A percentile compares a stretch with the other conserved stretches of the same genome.
Conservation (phyloP, 495 filamentous ascomycete species). For the Tetracladium setigerum region DNA sequence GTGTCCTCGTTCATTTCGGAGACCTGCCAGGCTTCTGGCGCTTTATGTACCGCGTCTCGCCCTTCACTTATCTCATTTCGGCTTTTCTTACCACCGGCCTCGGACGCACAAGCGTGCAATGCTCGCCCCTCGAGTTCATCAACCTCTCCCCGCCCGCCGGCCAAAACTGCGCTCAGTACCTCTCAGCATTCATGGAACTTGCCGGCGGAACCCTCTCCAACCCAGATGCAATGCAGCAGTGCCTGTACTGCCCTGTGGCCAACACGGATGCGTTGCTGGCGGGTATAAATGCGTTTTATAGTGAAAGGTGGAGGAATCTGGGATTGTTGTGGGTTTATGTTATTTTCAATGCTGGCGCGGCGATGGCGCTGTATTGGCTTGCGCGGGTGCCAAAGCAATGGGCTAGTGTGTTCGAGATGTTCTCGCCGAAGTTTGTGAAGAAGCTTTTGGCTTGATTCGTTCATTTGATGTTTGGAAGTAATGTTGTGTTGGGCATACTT, state of each 20-base stretch:
- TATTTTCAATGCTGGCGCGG: slow-evolving; percentile 61
- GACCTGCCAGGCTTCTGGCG: slow-evolving; percentile 68
- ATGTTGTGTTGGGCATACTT: too few species aligned
- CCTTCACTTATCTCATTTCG: slow-evolving; percentile 54
- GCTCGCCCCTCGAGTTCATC: slow-evolving; percentile 51
- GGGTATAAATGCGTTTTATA: slow-evolving; percentile 36
- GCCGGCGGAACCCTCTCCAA: slow-evolving; percentile 45
- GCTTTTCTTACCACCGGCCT: slow-evolving; percentile 39
- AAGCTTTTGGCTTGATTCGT: too few species aligned
- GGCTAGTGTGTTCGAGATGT: too few species aligned
- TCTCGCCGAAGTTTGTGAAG: too few species aligned
- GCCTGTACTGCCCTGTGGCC: slow-evolving; percentile 49
- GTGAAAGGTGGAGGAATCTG: slow-evolving; percentile 68
- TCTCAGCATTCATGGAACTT: slow-evolving; percentile 33
- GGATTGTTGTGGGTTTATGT: slow-evolving; percentile 70
- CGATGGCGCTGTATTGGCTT: slow-evolving; percentile 69
- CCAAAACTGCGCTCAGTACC: slow-evolving; percentile 49
- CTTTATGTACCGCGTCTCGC: slow-evolving; percentile 73
- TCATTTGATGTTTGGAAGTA: too few species aligned
- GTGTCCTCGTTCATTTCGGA: slow-evolving; percentile 55
- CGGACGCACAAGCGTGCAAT: slow-evolving; percentile 36
- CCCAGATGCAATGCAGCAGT: slow-evolving; percentile 38
- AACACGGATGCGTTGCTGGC: slow-evolving; percentile 57
- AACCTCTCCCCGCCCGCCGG: slow-evolving; percentile 40
- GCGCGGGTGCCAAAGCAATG: slow-evolving; percentile 70